These are phyloP conservation scores for Hyparrhenia diplandra DNA, from an alignment of 176 grass and related monocot genomes.

Conservation along the genomic window DNA sequence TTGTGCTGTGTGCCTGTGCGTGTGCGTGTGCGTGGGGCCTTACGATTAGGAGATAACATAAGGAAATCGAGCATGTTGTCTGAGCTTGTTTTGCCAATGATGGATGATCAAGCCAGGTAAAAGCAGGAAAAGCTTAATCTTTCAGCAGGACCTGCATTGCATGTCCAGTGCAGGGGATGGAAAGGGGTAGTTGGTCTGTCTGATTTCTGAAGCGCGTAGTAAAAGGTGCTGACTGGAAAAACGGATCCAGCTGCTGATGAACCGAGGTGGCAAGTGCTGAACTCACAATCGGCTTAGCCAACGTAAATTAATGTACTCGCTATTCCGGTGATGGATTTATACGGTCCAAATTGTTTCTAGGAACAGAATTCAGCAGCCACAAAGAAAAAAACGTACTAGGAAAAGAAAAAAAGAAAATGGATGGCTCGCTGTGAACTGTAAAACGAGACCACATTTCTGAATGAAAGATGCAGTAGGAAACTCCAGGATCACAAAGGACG, in stretches of 20 bases:
- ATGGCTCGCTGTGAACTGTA: not conserved
- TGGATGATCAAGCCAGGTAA: constrained; percentile 13
- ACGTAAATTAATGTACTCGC: not conserved
- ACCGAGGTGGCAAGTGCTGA: not conserved
- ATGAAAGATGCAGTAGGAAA: not conserved
- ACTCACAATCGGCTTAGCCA: not conserved
- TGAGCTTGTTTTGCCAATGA: constrained; percentile 9
- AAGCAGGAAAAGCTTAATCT: constrained; percentile 1
- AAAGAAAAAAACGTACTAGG: not conserved
- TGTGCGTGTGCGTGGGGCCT: too few species aligned
- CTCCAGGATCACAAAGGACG: not conserved
- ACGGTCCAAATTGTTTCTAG: too few species aligned
- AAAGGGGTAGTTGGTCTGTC: constrained; percentile 14
- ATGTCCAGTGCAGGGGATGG: constrained; percentile 5
- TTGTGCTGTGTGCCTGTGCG: not conserved
- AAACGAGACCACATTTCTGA: not conserved
- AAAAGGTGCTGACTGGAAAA: not conserved
- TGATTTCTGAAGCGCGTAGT: not conserved
- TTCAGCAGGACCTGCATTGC: not conserved
- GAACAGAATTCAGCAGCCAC: too few species aligned
- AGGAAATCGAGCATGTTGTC: constrained; percentile 26
- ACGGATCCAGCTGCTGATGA: not conserved
- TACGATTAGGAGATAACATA: constrained; percentile 27
- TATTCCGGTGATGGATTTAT: not conserved
- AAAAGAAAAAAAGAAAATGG: not conserved